Percentiles rank a stretch among this genome's conserved stretches.
phyloP scores from a whole-genome alignment of 331 rosid species.

The Acacia pycnantha region DNA sequence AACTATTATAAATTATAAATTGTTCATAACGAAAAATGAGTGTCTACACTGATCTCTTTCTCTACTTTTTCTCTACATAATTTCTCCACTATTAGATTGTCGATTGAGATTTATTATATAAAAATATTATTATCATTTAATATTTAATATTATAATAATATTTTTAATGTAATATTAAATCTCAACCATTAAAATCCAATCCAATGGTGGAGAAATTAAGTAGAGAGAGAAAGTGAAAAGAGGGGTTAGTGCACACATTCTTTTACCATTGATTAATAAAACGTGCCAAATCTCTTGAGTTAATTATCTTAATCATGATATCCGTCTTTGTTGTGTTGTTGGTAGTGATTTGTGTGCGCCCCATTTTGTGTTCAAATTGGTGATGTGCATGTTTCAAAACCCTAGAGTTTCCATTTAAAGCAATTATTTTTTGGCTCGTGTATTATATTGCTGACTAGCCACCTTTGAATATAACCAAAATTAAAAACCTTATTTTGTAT shows the following conservation, averaged over 20 bases:
- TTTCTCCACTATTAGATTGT: fast-evolving
- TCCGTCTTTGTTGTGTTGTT: not conserved
- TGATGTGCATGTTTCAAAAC: not conserved
- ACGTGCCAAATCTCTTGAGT: constrained; percentile 19
- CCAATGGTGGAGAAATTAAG: too few relatives aligned
- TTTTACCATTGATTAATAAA: not conserved
- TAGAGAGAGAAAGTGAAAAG: too few relatives aligned
- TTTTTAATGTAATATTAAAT: too few relatives aligned
- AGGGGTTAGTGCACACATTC: too few relatives aligned
- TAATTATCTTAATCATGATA: not conserved
- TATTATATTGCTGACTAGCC: constrained; percentile 3
- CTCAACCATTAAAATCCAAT: too few relatives aligned
- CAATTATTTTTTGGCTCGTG: not conserved
- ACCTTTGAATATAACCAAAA: constrained; percentile 8
- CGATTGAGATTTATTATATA: too few relatives aligned
- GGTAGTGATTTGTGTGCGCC: not conserved
- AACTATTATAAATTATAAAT: not conserved
- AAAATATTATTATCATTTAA: too few relatives aligned
- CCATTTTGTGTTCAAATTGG: constrained; percentile 5
- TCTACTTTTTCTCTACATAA: too few relatives aligned
- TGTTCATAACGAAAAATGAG: not conserved
- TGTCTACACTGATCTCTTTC: fast-evolving
- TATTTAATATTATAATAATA: too few relatives aligned
- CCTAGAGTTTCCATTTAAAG: constrained; percentile 15
- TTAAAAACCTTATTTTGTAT: not conserved